Base-by-base conservation (phyloP, 768 basidiomycete species). In the Lentinula lateritia region DNA sequence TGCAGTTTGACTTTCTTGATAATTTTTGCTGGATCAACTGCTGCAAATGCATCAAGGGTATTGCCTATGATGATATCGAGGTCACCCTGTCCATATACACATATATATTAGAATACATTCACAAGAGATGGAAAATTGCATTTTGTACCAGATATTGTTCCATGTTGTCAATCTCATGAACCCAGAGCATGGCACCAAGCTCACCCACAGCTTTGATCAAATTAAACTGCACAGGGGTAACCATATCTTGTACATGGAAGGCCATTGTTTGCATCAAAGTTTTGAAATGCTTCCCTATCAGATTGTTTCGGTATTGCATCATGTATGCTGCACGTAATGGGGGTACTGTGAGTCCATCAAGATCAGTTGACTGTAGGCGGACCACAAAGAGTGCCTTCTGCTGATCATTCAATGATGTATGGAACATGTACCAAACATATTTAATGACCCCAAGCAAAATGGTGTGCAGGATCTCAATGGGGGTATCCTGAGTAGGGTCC, bases 401-500 rank as follows among this genome's bases (percentile, higher is more conserved):
- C 4, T 55, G 61, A 2, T 63, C 57, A 6, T 65, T 72, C 75
- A 74, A 76, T 2, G 61, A n/a, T 5, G 69, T 72, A 54, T 75
- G 70, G 0, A 71, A 67, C 6, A 61, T 61, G 62, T 76, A 72
- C 80, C 78, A 82, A 23, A 23, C 0, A 71, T 36, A 66, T 80
- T 81, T 62, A 80, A 81, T 34, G 73, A 69, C 35, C 0, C 80
- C 79, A 15, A 81, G 72, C 1, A 80, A 68, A 35, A 77, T 69
- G 1, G 77, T 78, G 61, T 82, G 80, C 0, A 82, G 72, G 6
- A 80, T 67, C 67, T 82, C 79, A 7, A 78, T 68, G 1, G 78
- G 75, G 1, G 75, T 77, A 66, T 77, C 73, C 36, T 65, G 36
- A 4, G 70, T 48, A 2, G 62, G 65, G 38, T 65, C 65, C 13